Evolutionary conservation across 2,329 filamentous ascomycete genomes (phyloP), one percentile per base, ranked within the genome.

Genomic region (Aspergillus sp.): DNA sequence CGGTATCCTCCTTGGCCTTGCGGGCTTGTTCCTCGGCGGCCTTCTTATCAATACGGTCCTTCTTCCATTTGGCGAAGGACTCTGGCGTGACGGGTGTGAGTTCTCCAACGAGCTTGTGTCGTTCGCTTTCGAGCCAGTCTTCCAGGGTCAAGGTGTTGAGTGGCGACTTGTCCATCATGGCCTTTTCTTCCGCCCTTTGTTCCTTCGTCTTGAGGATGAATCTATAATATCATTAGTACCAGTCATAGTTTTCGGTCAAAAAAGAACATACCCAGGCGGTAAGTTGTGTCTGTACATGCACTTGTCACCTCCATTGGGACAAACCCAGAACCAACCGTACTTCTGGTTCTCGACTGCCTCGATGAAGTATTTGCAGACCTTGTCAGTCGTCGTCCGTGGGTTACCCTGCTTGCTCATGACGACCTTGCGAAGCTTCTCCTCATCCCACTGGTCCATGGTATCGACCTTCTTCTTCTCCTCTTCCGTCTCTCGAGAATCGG

Each of bases 251-350:
- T 14, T 37, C 6, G 24, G 57, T 31, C 31, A 47, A 2, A 6
- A 15, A 19, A 41, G 33, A 61, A 85, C 90, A 71, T 86, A 96
- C 90, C 95, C 95, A 70, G 93, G 90, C 67, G 96, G 95, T 68
- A 99, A 83, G 70, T 90, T 92, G 76, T 99, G 95, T 78, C 90
- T 93, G 75, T 99, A 99, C 89, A 95, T 98, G 89, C 95, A 99
- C 77, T 96, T 91, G 73, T 99, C 90, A 63, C 90, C 93, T 64
- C 92, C 93, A 71, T 98, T 98, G 47, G 95, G 95, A 84, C 95
- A 99, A 59, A 87, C 83, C 95, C 95, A 99, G 79, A 99, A 98
- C 95, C 95, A 99, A 62, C 95, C 95, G 70, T 99, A 99, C 78
- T 98, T 99, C 69, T 92, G 90, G 72, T 99, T 95, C 78, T 99